A percentile compares a stretch with the other conserved stretches of the same genome.
phyloP scores from a whole-genome alignment of 2,329 filamentous ascomycete species.

The Penicillium sp. region DNA sequence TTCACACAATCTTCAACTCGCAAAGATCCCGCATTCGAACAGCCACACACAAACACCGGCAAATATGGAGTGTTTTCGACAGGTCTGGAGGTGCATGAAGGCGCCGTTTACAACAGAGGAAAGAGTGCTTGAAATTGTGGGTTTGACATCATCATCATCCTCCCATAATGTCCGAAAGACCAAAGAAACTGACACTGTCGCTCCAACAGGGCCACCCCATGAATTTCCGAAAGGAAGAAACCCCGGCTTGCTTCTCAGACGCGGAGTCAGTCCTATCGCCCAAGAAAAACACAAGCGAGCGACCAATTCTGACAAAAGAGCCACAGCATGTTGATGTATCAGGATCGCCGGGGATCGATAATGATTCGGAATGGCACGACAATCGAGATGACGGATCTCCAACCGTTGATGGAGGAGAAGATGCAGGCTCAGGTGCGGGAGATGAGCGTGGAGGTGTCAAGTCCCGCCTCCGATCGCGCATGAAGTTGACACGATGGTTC shows the following conservation, averaged over 20 bases:
- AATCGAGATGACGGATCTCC: slow-evolving; percentile 25
- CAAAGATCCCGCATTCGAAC: not conserved
- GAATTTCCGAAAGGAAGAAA: slow-evolving; percentile 45
- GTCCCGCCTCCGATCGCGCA: slow-evolving; percentile 19
- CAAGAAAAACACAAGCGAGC: slow-evolving; percentile 14
- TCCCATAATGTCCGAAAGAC: not conserved
- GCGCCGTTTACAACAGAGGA: slow-evolving; percentile 33
- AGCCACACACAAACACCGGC: not conserved
- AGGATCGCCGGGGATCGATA: slow-evolving; percentile 30
- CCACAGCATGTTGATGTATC: slow-evolving; percentile 36
- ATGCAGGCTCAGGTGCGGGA: slow-evolving; percentile 31
- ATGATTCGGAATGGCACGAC: slow-evolving; percentile 30
- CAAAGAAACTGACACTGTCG: not conserved
- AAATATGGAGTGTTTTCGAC: slow-evolving; percentile 39
- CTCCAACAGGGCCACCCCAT: slow-evolving; percentile 41
- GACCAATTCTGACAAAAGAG: slow-evolving; percentile 28
- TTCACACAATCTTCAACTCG: slow-evolving; percentile 1
- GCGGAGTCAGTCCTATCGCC: slow-evolving; percentile 36
- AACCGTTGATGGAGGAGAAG: slow-evolving; percentile 30
- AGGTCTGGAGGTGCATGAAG: slow-evolving; percentile 36
- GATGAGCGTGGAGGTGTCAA: slow-evolving; percentile 29
- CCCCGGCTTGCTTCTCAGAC: slow-evolving; percentile 41
- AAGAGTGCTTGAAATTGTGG: slow-evolving; percentile 38
- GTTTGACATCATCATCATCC: slow-evolving; percentile 4
- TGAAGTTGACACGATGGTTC: slow-evolving; percentile 18